These are phyloP conservation scores for Penicillium nucicola DNA, from an alignment of 495 filamentous ascomycete species.

Conservation along the genomic window DNA sequence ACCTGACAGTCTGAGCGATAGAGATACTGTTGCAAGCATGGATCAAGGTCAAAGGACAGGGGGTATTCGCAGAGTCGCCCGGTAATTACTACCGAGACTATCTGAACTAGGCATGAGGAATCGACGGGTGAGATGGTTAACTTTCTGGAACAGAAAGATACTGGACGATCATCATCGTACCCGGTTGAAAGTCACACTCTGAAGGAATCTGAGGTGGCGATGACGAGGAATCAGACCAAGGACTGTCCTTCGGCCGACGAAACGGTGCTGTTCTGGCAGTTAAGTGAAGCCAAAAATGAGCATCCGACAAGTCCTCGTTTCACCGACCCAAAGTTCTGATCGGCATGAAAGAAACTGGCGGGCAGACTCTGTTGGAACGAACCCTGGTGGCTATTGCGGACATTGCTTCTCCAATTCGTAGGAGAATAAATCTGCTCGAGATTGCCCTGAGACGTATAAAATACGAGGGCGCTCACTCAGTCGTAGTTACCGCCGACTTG, in stretches of 20 bases:
- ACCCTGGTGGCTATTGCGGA: conserved; percentile 19
- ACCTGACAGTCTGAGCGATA: conserved; percentile 12
- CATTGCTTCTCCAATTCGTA: conserved; percentile 14
- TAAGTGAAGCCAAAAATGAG: conserved; percentile 5
- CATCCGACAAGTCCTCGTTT: conserved; percentile 8
- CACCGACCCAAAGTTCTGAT: conserved; percentile 16
- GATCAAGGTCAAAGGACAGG: conserved; percentile 13
- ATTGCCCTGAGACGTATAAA: conserved; percentile 11
- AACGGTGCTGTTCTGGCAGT: conserved; percentile 6
- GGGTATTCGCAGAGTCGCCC: conserved; percentile 17
- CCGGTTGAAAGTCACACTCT: conserved; percentile 1
- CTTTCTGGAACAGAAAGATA: conserved; percentile 1
- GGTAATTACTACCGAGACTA: conserved; percentile 8
- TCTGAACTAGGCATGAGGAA: conserved; percentile 9
- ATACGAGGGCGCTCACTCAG: conserved; percentile 50
- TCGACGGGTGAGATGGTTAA: conserved; percentile 7
- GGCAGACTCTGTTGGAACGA: conserved; percentile 24
- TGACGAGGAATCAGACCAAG: conserved; percentile 9
- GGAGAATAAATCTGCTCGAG: conserved; percentile 18
- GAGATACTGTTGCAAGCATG: conserved; percentile 12
- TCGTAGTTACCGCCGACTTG: conserved; percentile 90
- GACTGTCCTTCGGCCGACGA: conserved; percentile 2
- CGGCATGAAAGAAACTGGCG: conserved; percentile 19
- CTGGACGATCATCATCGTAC: conserved; percentile 7
- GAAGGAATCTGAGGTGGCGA: conserved; percentile 8